Base-by-base conservation (phyloP, 208 protist species). In the Crithidia thermophila region DNA sequence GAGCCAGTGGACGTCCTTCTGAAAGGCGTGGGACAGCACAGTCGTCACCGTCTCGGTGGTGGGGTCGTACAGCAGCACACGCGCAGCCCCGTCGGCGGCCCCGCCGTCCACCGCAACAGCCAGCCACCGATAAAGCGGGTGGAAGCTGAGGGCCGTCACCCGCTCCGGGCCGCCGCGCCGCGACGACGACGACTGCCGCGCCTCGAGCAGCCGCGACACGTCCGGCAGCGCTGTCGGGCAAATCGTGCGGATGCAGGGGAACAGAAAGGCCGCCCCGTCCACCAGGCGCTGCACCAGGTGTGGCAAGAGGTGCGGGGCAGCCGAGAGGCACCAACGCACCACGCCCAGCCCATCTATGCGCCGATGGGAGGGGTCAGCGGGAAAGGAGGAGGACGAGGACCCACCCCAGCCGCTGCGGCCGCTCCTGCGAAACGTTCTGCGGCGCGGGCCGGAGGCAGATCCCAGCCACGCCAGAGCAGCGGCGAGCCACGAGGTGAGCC, bases 1-100 rank as follows among this genome's bases (percentile, higher is more conserved):
- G 56, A 96, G 28, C 30, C 74, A 67, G 25, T 77, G 23, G 20
- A 88, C 81, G 10, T 82, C 62, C 9, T 51, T 58, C 74, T 93
- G 88, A 64, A 96, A 93, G 36, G 82, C 82, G 56, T 96, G 88
- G 23, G 81, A 79, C 18, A 96, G 77, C 23, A 85, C 80, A 40
- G 66, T 77, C 25, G 71, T 43, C 27, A 81, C 53, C 57, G 50
- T 56, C 2, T 61, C 66, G 14, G 70, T 71, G 5, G 63, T 62
- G 1, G 90, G 77, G 63, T 94, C 74, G 64, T 90, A 91, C 28
- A 96, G 49, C 7, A 83, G 65, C 3, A 94, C 84, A 25, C 88
- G 82, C 18, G 73, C 60, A 20, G 66, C 53, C 23, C 69, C 74
- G 50, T 69, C 62, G 1, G 55, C 13, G 31, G 61, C 62, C 3